Evolutionary conservation across 2,329 filamentous ascomycete genomes (phyloP).

Genomic region (Sarocladium oryzae): DNA sequence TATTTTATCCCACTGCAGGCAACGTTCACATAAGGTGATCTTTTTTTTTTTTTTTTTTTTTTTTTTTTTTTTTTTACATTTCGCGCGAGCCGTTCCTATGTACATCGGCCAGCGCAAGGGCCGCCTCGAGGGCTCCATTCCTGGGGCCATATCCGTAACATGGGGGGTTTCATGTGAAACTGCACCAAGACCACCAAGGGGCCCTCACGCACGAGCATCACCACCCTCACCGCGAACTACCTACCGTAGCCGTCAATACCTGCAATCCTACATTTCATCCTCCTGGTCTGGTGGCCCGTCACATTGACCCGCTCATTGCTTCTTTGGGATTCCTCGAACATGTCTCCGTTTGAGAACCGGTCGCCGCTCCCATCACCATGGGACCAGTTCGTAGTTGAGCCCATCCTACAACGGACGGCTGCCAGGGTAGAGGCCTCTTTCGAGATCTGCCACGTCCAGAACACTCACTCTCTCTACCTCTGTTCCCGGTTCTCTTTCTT

Average conservation of each 20-base stretch:
- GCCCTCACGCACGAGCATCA: conserved; percentile 1
- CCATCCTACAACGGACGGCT: too few species aligned
- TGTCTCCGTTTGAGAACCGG: conserved; percentile 4
- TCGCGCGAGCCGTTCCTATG: neutral
- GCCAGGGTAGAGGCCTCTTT: neutral
- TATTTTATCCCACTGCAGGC: too few species aligned
- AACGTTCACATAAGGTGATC: too few species aligned
- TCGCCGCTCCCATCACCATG: neutral
- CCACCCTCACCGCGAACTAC: conserved; percentile 12
- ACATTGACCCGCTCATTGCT: conserved; percentile 1
- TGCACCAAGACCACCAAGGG: conserved; percentile 15
- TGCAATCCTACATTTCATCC: neutral
- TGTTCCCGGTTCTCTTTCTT: conserved; percentile 12
- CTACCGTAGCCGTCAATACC: neutral
- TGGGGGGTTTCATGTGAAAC: conserved; percentile 42
- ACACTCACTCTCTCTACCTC: neutral
- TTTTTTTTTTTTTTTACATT: too few species aligned
- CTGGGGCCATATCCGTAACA: conserved; percentile 30
- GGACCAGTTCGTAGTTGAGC: neutral
- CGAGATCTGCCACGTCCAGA: neutral
- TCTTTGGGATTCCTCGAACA: conserved; percentile 5
- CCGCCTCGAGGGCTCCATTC: neutral
- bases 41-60: too few species aligned
- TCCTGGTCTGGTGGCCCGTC: neutral
- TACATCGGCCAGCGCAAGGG: too few species aligned